Percentiles rank a stretch among this genome's conserved stretches.
Evolutionary conservation across 208 protist genomes (phyloP).

Genomic region (Naegleria lovaniensis): DNA sequence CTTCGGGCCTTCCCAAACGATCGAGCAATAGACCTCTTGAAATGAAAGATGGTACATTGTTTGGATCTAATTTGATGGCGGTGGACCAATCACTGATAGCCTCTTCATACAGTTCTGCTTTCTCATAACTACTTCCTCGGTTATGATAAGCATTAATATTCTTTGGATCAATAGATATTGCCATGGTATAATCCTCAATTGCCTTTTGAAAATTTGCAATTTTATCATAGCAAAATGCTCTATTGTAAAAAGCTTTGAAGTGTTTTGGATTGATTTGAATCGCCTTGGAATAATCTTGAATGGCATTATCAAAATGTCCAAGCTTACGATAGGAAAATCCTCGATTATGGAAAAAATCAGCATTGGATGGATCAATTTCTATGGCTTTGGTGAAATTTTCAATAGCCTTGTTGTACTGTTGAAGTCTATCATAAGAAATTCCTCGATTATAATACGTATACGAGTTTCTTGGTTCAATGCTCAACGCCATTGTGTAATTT

Average conservation of each 20-base stretch:
- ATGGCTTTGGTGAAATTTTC: conserved; percentile 65
- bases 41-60: conserved; percentile 67
- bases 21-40: conserved; percentile 55
- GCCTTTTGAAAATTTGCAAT: conserved; percentile 44
- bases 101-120: background rate
- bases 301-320: conserved; percentile 48
- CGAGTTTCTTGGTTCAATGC: conserved; percentile 52
- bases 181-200: conserved; percentile 61
- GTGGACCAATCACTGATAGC: conserved; percentile 61
- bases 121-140: conserved; percentile 46
- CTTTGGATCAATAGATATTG: conserved; percentile 58
- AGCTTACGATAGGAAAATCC: conserved; percentile 62
- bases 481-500: conserved; percentile 65
- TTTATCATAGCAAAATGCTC: conserved; percentile 60
- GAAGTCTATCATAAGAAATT: conserved; percentile 63
- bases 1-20: background rate
- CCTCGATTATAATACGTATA: conserved; percentile 75
- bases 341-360: conserved; percentile 72
- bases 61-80: conserved; percentile 61
- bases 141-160: conserved; percentile 78
- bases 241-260: conserved; percentile 78
- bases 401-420: conserved; percentile 50
- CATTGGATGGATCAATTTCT: conserved; percentile 52
- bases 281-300: conserved; percentile 65
- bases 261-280: conserved; percentile 61